phyloP scores from a whole-genome alignment of 768 basidiomycete species.

The Tulasnella sp. region DNA sequence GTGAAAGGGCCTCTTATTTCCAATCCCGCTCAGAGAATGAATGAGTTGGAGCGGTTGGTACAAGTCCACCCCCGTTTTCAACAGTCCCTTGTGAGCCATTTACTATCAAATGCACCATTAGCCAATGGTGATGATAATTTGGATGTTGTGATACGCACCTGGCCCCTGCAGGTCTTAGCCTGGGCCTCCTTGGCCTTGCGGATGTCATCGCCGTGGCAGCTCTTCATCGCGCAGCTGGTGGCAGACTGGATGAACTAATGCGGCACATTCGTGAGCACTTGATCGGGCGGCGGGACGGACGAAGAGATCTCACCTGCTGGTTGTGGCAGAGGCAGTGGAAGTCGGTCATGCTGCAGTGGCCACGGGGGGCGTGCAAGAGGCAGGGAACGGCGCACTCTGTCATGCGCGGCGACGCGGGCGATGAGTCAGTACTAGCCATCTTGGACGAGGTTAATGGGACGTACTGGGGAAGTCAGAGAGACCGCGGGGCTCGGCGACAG shows the following conservation, averaged over 20 bases:
- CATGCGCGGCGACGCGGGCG: neutral
- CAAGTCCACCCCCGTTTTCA: too few species aligned
- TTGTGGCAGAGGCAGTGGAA: constrained; percentile 2
- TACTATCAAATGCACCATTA: too few species aligned
- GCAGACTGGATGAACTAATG: neutral
- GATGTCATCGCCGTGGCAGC: neutral
- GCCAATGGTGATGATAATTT: too few species aligned
- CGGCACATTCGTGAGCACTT: neutral
- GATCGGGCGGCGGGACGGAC: neutral
- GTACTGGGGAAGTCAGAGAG: constrained; percentile 1
- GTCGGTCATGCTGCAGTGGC: neutral
- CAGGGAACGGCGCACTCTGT: neutral
- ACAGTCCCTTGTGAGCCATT: too few species aligned
- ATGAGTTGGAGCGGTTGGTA: too few species aligned
- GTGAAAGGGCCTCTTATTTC: too few species aligned
- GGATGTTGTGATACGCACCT: too few species aligned
- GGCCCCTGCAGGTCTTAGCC: neutral
- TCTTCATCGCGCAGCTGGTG: neutral
- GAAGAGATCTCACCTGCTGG: neutral
- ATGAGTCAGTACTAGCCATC: neutral
- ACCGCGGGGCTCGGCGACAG: neutral
- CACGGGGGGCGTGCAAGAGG: neutral
- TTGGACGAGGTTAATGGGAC: neutral
- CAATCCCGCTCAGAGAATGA: too few species aligned
- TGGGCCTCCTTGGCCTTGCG: neutral